Percentiles rank a stretch among this genome's conserved stretches.
These are phyloP conservation scores for Daucus carota DNA, from an alignment of 129 eudicot genomes.

Conservation along the genomic window DNA sequence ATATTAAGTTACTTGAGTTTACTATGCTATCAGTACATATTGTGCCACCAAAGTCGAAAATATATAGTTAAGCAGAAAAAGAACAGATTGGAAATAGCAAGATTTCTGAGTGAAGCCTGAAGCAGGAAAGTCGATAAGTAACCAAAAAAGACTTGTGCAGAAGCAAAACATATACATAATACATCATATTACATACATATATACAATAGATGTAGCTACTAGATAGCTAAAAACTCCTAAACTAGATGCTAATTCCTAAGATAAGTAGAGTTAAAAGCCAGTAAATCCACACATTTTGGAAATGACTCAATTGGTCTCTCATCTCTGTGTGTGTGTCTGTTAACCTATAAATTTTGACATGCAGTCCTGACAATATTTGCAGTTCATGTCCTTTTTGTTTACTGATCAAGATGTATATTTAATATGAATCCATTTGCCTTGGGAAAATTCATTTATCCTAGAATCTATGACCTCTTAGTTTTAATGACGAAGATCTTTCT, in stretches of 20 bases:
- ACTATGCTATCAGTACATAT: background rate
- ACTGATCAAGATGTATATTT: background rate
- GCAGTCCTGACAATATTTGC: background rate
- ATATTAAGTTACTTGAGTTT: background rate
- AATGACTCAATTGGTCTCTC: conserved; percentile 11
- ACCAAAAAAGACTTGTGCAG: background rate
- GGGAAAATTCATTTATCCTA: background rate
- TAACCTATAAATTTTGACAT: background rate
- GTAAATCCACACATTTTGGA: conserved; percentile 24
- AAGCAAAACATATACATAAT: conserved; percentile 9
- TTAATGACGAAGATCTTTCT: background rate
- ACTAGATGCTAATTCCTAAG: conserved; percentile 16
- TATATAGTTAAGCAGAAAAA: background rate
- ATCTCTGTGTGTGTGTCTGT: background rate
- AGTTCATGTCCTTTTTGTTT: background rate
- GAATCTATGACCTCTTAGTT: background rate
- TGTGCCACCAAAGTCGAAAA: background rate
- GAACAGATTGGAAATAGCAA: background rate
- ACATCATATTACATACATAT: conserved; percentile 41
- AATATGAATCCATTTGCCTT: background rate
- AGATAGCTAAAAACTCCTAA: background rate
- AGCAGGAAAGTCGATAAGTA: too few relatives aligned
- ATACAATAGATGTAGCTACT: conserved; percentile 10
- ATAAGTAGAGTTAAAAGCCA: conserved; percentile 26
- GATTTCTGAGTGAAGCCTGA: too few relatives aligned